Percentiles rank a stretch among this genome's conserved stretches.
Evolutionary conservation across 805 yeast species (phyloP).

Genomic region (Candida morakotiae): DNA sequence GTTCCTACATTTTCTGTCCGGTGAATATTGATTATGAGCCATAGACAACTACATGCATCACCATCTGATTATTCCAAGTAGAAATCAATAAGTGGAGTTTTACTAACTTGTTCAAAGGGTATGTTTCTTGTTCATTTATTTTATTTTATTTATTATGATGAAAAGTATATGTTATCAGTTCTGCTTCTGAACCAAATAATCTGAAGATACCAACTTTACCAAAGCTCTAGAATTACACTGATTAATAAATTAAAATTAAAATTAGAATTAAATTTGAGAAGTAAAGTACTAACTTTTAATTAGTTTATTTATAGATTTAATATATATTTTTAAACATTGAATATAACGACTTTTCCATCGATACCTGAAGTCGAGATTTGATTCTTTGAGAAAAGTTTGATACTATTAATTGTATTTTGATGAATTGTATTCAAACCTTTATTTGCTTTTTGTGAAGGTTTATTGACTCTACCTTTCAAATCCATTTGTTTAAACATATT

Average conservation of each 20-base stretch:
- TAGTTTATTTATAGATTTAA: not conserved
- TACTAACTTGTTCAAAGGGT: slow-evolving; percentile 5
- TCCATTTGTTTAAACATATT: slow-evolving; percentile 95
- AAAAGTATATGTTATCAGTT: slow-evolving; percentile 69
- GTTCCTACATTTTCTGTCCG: slow-evolving; percentile 33
- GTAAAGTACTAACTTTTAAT: slow-evolving; percentile 4
- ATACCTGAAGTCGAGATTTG: slow-evolving; percentile 70
- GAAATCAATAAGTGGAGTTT: too few species aligned
- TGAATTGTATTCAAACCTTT: slow-evolving; percentile 68
- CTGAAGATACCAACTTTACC: slow-evolving; percentile 77
- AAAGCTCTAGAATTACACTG: slow-evolving; percentile 35
- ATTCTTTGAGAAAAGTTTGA: slow-evolving; percentile 45
- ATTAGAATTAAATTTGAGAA: not conserved
- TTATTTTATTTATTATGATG: slow-evolving; percentile 47
- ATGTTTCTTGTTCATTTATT: not conserved
- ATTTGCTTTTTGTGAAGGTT: slow-evolving; percentile 23
- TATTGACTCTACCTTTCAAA: slow-evolving; percentile 76
- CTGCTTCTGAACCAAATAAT: slow-evolving; percentile 87
- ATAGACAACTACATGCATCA: slow-evolving; percentile 89
- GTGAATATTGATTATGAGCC: slow-evolving; percentile 68
- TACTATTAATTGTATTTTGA: slow-evolving; percentile 79
- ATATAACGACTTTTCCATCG: slow-evolving; percentile 89
- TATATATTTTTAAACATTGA: slow-evolving; percentile 23
- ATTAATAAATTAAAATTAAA: slow-evolving; percentile 3
- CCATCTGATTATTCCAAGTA: slow-evolving; percentile 79